Evolutionary conservation across 257 asterid genomes (phyloP).

Genomic region (Verbascum thapsus): DNA sequence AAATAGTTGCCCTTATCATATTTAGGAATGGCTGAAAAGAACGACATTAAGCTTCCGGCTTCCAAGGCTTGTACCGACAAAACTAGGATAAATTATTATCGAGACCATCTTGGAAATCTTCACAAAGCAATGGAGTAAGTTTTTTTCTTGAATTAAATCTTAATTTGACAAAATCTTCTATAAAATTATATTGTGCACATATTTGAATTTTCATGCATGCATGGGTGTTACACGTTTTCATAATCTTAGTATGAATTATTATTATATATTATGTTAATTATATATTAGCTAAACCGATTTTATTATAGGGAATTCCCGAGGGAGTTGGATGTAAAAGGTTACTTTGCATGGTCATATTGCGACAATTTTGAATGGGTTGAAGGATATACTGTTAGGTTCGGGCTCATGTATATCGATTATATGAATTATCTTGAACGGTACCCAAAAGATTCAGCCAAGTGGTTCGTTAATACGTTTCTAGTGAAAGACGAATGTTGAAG

Average conservation of each 20-base stretch:
- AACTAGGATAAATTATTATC: conserved; percentile 16
- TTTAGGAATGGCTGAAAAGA: conserved; percentile 25
- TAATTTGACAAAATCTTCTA: no score
- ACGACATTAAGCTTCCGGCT: neutral
- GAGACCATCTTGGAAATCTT: conserved; percentile 34
- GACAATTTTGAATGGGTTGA: no score
- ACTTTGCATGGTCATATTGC: conserved; percentile 49
- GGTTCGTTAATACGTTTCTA: conserved; percentile 48
- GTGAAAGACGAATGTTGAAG: no score
- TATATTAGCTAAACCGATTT: no score
- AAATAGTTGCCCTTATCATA: no score
- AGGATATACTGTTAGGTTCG: no score
- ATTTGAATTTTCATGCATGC: no score
- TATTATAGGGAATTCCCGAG: neutral
- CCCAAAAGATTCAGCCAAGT: conserved; percentile 45
- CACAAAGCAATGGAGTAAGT: conserved; percentile 38
- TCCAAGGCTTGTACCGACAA: neutral
- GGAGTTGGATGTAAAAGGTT: conserved; percentile 34
- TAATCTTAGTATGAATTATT: no score
- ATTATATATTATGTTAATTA: no score
- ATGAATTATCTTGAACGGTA: conserved; percentile 34
- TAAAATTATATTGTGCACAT: no score
- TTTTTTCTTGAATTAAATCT: no score
- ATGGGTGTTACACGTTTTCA: no score
- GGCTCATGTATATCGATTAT: conserved; percentile 40